Percentiles rank a stretch among this genome's conserved stretches.
Evolutionary conservation across 495 filamentous ascomycete genomes (phyloP).

Genomic region (Hypomontagnella monticulosa): DNA sequence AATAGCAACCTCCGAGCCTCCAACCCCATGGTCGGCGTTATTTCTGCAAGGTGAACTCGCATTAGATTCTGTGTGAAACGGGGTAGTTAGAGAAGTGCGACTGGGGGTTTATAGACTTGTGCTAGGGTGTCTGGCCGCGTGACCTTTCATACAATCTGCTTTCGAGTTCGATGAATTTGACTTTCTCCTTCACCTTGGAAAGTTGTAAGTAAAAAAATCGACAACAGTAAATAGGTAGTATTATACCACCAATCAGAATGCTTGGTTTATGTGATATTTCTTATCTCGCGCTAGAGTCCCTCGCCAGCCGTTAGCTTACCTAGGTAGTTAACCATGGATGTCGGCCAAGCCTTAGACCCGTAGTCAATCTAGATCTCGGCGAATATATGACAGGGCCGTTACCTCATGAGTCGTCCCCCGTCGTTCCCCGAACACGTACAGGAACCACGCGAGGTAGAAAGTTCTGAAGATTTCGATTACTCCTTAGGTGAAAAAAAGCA

Average conservation of each 20-base stretch:
- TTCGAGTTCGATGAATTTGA: not conserved
- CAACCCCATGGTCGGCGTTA: constrained; percentile 27
- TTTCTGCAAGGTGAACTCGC: constrained; percentile 39
- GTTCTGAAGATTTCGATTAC: not conserved
- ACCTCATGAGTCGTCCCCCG: constrained; percentile 10
- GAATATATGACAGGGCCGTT: constrained; percentile 34
- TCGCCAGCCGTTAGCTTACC: constrained; percentile 33
- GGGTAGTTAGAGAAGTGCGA: constrained; percentile 32
- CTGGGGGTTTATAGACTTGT: constrained; percentile 21
- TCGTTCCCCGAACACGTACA: constrained; percentile 7
- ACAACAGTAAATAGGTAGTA: constrained; percentile 49
- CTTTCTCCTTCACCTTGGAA: constrained; percentile 27
- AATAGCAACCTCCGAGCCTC: constrained; percentile 6
- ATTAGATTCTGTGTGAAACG: constrained; percentile 26
- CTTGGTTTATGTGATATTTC: constrained; percentile 23
- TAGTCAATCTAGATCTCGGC: constrained; percentile 42
- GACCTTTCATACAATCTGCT: constrained; percentile 34
- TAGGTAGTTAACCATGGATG: no score
- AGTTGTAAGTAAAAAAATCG: constrained; percentile 56
- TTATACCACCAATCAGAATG: constrained; percentile 49
- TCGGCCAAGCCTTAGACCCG: constrained; percentile 14
- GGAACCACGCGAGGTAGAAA: constrained; percentile 14
- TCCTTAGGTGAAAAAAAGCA: not conserved
- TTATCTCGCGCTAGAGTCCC: constrained; percentile 49
- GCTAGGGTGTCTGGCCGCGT: constrained; percentile 37